phyloP scores from a whole-genome alignment of 2,329 filamentous ascomycete species.

The Ophiobolus disseminans region DNA sequence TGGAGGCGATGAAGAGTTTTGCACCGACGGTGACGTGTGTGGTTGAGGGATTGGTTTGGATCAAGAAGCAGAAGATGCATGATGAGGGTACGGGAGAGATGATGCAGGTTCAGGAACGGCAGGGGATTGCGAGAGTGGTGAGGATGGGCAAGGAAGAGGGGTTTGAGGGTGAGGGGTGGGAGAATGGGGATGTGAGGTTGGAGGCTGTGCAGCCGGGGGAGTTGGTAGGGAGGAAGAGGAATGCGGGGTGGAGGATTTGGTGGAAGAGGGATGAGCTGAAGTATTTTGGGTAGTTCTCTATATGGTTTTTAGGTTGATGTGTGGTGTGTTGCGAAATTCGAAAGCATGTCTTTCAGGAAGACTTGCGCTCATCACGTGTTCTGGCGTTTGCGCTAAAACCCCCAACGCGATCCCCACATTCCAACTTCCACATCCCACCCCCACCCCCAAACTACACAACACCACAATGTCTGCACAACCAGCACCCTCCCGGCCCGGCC shows the following conservation, averaged over 20 bases:
- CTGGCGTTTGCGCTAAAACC: neutral
- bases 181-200: neutral
- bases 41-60: neutral
- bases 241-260: neutral
- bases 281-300: neutral
- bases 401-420: neutral
- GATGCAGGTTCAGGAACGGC: neutral
- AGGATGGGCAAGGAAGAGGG: neutral
- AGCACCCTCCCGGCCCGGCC: slow-evolving; percentile 25
- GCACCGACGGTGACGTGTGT: no score
- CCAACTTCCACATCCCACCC: neutral
- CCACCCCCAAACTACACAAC: neutral
- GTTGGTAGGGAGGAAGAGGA: neutral
- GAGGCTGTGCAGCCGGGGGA: neutral
- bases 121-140: neutral
- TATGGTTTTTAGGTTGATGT: neutral
- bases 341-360: no score
- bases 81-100: neutral
- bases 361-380: neutral
- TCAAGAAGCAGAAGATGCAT: neutral
- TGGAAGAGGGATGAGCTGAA: neutral
- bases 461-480: slow-evolving; percentile 30
- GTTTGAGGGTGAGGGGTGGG: neutral
- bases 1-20: no score
- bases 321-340: no score